Evolutionary conservation across 208 protist species (phyloP), one percentile per base, ranked within the genome.

Genomic region (Balamuthia mandrillaris): DNA sequence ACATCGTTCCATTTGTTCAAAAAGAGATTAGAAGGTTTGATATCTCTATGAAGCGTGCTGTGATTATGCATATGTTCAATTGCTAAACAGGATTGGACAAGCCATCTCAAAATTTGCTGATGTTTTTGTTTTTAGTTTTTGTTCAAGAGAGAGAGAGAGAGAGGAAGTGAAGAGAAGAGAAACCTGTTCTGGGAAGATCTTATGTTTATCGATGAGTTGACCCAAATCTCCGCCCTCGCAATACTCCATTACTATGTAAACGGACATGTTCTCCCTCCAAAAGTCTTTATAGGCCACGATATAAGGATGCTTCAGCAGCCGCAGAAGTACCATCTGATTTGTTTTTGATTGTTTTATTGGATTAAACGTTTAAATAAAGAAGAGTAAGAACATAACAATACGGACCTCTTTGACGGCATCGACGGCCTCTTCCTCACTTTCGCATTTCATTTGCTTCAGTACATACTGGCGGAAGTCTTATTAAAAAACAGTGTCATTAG

Each of bases 191-290:
- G 60, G 18, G 31, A 66, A 66, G 60, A 44, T 68, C 54, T 83
- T 90, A 27, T 92, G 84, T 31, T 87, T 89, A 31, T 84, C 39
- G 77, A 96, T 94, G 14, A 95, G 27, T 24, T 60, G 21, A 4
- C 86, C 61, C 16, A 96, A 86, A 82, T 96, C 94, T 39, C 94
- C 94, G 33, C 92, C 89, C 16, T 91, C 91, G 83, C 94, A 96
- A 70, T 84, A 95, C 74, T 96, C 94, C 92, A 96, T 96, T 1
- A 96, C 85, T 39, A 96, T 95, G 81, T 96, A 96, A 24, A 96
- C 85, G 39, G 72, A 95, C 10, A 72, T 66, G 3, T 51, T 78
- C 6, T 89, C 61, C 9, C 83, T 35, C 60, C 60, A 66, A 31
- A 66, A 66, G 60, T 66, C 60, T 66, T 35, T 2, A 24, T 66